Evolutionary conservation across 768 basidiomycete species (phyloP).

Genomic region (Sporobolomyces roseus): DNA sequence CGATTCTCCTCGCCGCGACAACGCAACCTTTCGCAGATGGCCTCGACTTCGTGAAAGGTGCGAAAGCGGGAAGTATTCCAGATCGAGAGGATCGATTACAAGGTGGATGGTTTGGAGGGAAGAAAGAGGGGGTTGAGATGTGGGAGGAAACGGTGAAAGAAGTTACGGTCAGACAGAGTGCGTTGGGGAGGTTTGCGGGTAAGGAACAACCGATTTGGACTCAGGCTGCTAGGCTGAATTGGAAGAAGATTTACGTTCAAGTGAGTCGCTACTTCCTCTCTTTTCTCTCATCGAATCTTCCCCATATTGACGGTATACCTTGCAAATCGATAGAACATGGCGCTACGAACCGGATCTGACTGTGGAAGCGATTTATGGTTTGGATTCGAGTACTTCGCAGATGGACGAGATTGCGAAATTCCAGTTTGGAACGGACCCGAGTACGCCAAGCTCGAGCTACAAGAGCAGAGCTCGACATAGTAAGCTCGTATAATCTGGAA

Average conservation of each 20-base stretch:
- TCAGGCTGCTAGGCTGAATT: conserved; percentile 39
- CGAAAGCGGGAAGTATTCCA: conserved; percentile 9
- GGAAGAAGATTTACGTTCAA: conserved; percentile 40
- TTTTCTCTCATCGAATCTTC: background rate
- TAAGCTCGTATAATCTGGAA: no score
- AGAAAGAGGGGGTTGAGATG: conserved; percentile 34
- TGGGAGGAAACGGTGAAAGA: conserved; percentile 39
- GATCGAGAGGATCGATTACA: conserved; percentile 40
- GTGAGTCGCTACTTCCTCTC: conserved; percentile 13
- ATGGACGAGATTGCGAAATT: conserved; percentile 37
- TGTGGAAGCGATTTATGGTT: conserved; percentile 41
- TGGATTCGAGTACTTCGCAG: conserved; percentile 38
- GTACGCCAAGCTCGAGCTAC: conserved; percentile 13
- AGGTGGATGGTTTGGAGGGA: conserved; percentile 44
- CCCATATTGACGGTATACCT: background rate
- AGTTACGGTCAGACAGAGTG: conserved; percentile 37
- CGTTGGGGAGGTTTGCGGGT: conserved; percentile 38
- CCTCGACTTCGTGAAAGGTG: conserved; percentile 20
- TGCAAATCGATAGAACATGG: conserved; percentile 30
- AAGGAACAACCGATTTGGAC: conserved; percentile 45
- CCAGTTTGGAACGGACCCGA: conserved; percentile 41
- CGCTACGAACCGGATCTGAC: conserved; percentile 19
- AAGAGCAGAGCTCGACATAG: background rate
- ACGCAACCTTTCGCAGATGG: conserved; percentile 29
- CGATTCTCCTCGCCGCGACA: conserved; percentile 39